Base-by-base conservation (phyloP, 169 alveolate genomes). In the Plasmodium gonderi region DNA sequence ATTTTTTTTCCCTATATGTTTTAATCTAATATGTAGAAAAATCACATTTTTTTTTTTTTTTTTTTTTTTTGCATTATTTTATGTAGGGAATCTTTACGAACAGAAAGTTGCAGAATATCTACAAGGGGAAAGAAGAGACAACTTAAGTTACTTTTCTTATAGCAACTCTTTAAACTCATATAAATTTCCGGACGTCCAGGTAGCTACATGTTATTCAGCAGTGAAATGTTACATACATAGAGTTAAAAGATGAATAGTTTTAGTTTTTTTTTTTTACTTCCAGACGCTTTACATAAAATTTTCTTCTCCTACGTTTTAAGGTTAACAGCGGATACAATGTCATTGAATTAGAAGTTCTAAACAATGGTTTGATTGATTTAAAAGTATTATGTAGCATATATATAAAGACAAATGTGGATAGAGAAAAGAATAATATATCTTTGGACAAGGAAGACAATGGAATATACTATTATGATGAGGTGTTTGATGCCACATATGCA, bases 101-200 rank as follows among this genome's bases (percentile, higher is more conserved):
- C n/a, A 36, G 26, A 47, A 74, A 64, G 14, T 85, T 17, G 29
- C 67, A 31, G 87, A 85, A 75, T 60, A 74, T 38, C 31, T 85
- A 31, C 68, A 85, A 42, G 67, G 67, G 31, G 47, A 67, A 7
- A 26, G 64, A 36, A 85, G 67, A 36, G 79, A 85, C 85, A 85
- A 85, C 29, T 54, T 85, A 67, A 38, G 49, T 75, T 85, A 85
- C 47, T 85, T 85, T 54, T 60, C 45, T 67, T 60, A 74, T 45
- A 74, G 87, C 51, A 85, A 42, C 68, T 36, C 72, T 17, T 74
- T 74, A 33, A 60, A 85, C 65, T 51, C 92, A n/a, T 49, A 42
- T 51, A 85, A 64, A 7, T 85, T 74, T 85, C 54, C 85, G 17
- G 92, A 85, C 33, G 17, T 85, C 47, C 92, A 85, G 79, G 92